phyloP scores from a whole-genome alignment of 1,139 yeast species.

The Groenewaldozyma sp. region DNA sequence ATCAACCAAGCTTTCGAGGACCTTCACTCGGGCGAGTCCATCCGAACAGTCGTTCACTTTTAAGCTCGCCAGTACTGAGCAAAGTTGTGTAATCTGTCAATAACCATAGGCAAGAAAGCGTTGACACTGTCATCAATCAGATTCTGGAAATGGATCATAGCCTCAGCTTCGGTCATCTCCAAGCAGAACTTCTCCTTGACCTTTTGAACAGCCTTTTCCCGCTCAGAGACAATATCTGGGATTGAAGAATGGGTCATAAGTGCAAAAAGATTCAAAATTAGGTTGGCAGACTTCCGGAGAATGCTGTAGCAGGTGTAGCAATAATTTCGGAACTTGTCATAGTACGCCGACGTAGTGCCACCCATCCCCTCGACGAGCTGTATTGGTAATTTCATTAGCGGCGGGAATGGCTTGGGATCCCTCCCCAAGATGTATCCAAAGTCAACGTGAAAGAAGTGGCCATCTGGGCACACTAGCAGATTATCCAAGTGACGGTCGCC shows the following conservation, averaged over 20 bases:
- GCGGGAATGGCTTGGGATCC: slow-evolving; percentile 98
- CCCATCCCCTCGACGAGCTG: slow-evolving; percentile 98
- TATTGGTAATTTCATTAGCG: slow-evolving; percentile 93
- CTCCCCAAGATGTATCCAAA: slow-evolving; percentile 94
- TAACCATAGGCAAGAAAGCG: slow-evolving; percentile 89
- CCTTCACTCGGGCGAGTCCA: slow-evolving; percentile 88
- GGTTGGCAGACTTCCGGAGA: slow-evolving; percentile 76
- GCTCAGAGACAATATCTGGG: slow-evolving; percentile 74
- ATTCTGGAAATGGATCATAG: slow-evolving; percentile 86
- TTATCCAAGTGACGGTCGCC: slow-evolving; percentile 97
- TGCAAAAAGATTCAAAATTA: slow-evolving; percentile 83
- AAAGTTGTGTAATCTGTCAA: slow-evolving; percentile 86
- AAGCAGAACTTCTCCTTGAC: slow-evolving; percentile 91
- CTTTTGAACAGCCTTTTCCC: slow-evolving; percentile 66
- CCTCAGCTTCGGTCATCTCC: slow-evolving; percentile 92
- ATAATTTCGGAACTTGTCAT: slow-evolving; percentile 76
- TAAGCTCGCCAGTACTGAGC: slow-evolving; percentile 97
- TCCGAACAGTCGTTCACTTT: slow-evolving; percentile 69
- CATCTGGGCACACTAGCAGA: slow-evolving; percentile 61
- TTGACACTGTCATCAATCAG: slow-evolving; percentile 88
- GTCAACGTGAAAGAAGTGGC: slow-evolving; percentile 90
- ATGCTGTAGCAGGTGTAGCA: slow-evolving; percentile 94
- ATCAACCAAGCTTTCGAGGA: slow-evolving; percentile 90
- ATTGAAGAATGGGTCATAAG: slow-evolving; percentile 91
- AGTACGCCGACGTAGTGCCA: slow-evolving; percentile 77